phyloP scores from a whole-genome alignment of 2,329 filamentous ascomycete genomes.

The Venturia aucupariae region DNA sequence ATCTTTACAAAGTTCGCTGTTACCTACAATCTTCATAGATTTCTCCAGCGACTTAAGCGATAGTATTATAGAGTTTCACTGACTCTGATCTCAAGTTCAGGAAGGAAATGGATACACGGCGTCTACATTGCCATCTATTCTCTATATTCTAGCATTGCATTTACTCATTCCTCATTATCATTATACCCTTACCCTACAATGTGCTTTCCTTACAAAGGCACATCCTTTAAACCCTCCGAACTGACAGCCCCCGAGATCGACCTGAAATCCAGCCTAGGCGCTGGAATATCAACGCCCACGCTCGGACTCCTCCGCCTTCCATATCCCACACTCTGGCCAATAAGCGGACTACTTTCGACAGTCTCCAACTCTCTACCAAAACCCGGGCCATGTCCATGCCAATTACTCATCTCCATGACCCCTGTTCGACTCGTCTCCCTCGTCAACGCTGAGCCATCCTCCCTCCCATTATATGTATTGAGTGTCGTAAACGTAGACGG shows the following conservation, averaged over 20 bases:
- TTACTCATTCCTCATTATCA: not conserved
- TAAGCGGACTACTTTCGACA: not conserved
- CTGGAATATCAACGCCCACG: not conserved
- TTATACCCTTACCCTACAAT: not conserved
- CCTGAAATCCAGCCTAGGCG: not conserved
- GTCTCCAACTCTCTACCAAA: not conserved
- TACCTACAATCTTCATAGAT: too few species aligned
- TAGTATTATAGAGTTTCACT: too few species aligned
- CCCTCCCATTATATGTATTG: not conserved
- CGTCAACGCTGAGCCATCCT: not conserved
- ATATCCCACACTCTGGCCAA: not conserved
- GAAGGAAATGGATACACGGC: too few species aligned
- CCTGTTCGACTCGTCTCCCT: not conserved
- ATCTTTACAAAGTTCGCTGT: too few species aligned
- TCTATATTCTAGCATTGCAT: not conserved
- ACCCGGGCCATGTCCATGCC: not conserved
- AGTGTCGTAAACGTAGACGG: conserved; percentile 3
- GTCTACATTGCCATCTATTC: not conserved
- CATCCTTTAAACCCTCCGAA: not conserved
- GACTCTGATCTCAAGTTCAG: too few species aligned
- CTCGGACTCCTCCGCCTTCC: not conserved
- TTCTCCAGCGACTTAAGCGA: too few species aligned
- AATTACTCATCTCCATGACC: not conserved
- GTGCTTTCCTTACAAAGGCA: not conserved
- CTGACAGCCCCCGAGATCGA: not conserved